Base-by-base conservation (phyloP, 768 basidiomycete species). In the Amanita exitialis region DNA sequence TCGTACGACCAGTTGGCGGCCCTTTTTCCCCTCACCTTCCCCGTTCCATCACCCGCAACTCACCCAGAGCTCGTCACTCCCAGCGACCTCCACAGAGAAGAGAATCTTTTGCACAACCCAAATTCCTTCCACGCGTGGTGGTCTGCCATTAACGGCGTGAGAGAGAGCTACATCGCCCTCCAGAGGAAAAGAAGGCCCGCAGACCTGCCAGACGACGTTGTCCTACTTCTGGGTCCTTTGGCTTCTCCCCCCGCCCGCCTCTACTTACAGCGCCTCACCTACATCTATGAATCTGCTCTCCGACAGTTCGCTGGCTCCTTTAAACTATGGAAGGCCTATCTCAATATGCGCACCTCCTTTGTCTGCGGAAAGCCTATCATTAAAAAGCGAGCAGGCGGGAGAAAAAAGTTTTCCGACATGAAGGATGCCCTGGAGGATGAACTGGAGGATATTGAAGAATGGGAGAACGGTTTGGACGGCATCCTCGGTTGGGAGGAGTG, bases 401-500 rank as follows among this genome's bases (percentile, higher is more conserved):
- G 77, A 71, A 96, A 90, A 76, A 95, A 93, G 73, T 77, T 92
- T 52, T 88, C 89, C 3, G 90, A 85, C 57, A 91, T 91, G 80
- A 83, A 82, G 65, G 90, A 95, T 56, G 86, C 88, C 52, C 64
- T 96, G 59, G 89, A 90, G 59, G 90, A 90, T 50, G 91, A 90
- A 56, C 71, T 77, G 54, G 84, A 85, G 54, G 83, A 87, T 54
- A 62, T 86, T 43, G 83, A 90, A 62, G 73, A 86, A 57, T 98
- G 94, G 91, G 81, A 89, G 44, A 83, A 80, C 5, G 85, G 88
- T 15, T 67, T 98, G 45, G 90, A 98, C 61, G 82, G 85, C 2
- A 72, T 93, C 5, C 75, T 96, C n/a, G 96, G 95, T 4, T 96
- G 86, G 83, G 84, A 90, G 57, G 96, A 99, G 66, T 99, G 96